These are phyloP conservation scores for Trichophyton mentagrophytes DNA, from an alignment of 2,329 filamentous ascomycete species.

Conservation along the genomic window DNA sequence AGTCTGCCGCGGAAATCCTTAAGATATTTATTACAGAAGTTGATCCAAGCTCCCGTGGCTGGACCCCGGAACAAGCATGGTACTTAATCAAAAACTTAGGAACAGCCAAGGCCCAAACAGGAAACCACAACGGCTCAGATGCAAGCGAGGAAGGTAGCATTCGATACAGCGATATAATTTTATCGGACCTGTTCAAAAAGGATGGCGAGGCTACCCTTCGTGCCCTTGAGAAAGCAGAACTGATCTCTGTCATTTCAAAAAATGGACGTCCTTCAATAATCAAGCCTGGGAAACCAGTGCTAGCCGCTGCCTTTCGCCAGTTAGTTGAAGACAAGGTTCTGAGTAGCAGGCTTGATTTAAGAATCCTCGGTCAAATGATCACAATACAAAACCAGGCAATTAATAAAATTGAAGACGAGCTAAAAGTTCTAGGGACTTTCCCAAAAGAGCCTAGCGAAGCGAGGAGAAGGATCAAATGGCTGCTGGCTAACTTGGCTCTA, in stretches of 20 bases:
- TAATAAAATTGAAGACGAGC: slow-evolving; percentile 65
- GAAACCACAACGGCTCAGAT: not conserved
- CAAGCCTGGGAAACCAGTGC: slow-evolving; percentile 72
- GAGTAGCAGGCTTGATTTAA: slow-evolving; percentile 58
- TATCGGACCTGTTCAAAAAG: slow-evolving; percentile 61
- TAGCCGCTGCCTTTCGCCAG: slow-evolving; percentile 65
- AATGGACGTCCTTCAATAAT: slow-evolving; percentile 69
- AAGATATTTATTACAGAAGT: slow-evolving; percentile 72
- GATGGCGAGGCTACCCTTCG: slow-evolving; percentile 65
- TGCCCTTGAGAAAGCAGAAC: slow-evolving; percentile 68
- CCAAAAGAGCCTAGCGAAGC: slow-evolving; percentile 60
- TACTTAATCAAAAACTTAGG: slow-evolving; percentile 69
- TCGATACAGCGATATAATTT: slow-evolving; percentile 73
- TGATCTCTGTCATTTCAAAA: slow-evolving; percentile 61
- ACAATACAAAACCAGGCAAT: slow-evolving; percentile 62
- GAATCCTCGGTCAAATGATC: slow-evolving; percentile 54
- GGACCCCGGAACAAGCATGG: slow-evolving; percentile 84
- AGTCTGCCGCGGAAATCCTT: slow-evolving; percentile 77
- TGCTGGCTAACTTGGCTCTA: slow-evolving; percentile 59
- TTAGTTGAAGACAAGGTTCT: slow-evolving; percentile 61
- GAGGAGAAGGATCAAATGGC: slow-evolving; percentile 52
- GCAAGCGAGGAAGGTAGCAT: slow-evolving; percentile 30
- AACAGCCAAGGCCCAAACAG: slow-evolving; percentile 38
- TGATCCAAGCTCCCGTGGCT: slow-evolving; percentile 49
- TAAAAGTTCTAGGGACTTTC: slow-evolving; percentile 56